Evolutionary conservation across 1,284 basidiomycete species (phyloP), one percentile per base, ranked within the genome.

Genomic region (Microbotryum violaceum): DNA sequence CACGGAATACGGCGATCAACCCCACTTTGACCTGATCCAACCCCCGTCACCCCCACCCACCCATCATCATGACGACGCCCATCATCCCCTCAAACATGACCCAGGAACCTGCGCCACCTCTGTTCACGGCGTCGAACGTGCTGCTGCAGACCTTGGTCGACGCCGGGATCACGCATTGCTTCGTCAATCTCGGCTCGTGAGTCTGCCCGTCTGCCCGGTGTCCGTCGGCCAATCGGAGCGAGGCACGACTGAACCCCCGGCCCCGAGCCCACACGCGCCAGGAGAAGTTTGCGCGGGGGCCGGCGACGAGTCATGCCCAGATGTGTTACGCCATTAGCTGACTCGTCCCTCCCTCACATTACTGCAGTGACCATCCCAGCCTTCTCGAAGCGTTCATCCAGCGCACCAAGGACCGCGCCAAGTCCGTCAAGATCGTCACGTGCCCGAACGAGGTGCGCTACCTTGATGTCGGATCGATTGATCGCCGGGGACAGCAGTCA

Each of bases 151-250:
- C 82, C 1, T 77, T 87, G n/a, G 75, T 75, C 25, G 74, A 82
- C 53, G 82, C 81, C 5, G 84, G 84, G 2, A 81, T 87, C 53
- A 85, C 83, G 0, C 83, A 86, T 74, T 81, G 79, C 16, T 87
- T 87, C 69, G 84, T 82, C 25, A 87, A 87, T 74, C 86, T 58
- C 25, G 61, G 85, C 2, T 84, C 83, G 37, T 42, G 16, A 42
- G 37, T 42, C 16, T 42, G 31, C 31, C 31, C 31, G 8, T 31
- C 31, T 31, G 31, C 31, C 7, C 8, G 31, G 31, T 8, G 8
- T 8, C 9, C 31, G 31, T 31, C 31, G 31, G 9, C 31, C 31
- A 31, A 31, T 31, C 31, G 31, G 31, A 10, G 31, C 31, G 31
- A 31, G 8, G 31, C 31, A 31, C 31, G 31, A 31, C 31, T 1